Evolutionary conservation across 148 eudicot species (phyloP).

Genomic region (Rheum nobile): DNA sequence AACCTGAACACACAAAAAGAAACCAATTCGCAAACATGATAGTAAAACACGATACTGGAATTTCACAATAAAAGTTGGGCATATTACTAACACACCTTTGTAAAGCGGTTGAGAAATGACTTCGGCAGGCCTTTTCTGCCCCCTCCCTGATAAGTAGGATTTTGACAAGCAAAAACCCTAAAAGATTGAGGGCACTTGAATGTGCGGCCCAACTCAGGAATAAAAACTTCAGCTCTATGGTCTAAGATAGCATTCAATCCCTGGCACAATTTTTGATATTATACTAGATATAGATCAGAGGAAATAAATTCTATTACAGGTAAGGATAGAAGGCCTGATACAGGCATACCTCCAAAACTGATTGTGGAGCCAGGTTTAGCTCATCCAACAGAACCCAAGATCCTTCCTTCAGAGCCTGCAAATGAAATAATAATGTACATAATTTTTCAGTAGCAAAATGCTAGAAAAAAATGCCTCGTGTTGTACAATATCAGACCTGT

Average conservation of each 20-base stretch:
- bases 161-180: constrained; percentile 96
- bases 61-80: neutral
- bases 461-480: neutral
- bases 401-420: constrained; percentile 83
- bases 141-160: constrained; percentile 88
- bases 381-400: constrained; percentile 97
- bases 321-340: neutral
- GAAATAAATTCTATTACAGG: neutral
- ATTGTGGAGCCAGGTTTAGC: constrained; percentile 94
- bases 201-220: constrained; percentile 86
- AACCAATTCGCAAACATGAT: neutral
- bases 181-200: constrained; percentile 86
- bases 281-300: neutral
- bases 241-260: constrained; percentile 94
- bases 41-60: constrained; percentile 2
- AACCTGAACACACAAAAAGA: constrained; percentile 42
- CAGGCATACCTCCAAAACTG: constrained; percentile 74
- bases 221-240: constrained; percentile 92
- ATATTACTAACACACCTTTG: constrained; percentile 36
- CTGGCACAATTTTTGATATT: constrained; percentile 19
- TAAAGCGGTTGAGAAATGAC: constrained; percentile 92
- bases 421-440: neutral
- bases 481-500: constrained; percentile 41
- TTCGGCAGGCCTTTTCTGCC: constrained; percentile 98
- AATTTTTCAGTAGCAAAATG: neutral